These are phyloP conservation scores for Salvia miltiorrhiza DNA, from an alignment of 257 asterid species.

Conservation along the genomic window DNA sequence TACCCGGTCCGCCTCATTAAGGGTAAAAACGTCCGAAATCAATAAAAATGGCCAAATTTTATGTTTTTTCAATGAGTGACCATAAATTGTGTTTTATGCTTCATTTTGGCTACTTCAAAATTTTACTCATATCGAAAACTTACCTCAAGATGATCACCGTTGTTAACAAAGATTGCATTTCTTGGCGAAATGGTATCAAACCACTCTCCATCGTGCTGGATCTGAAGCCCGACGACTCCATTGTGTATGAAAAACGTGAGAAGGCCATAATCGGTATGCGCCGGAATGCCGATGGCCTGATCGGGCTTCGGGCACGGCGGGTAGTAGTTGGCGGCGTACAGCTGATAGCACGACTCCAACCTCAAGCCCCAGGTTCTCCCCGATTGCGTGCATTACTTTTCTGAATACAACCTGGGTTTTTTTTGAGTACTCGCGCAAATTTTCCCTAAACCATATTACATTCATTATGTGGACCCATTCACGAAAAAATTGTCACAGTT, in stretches of 20 bases:
- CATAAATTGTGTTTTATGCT: no score
- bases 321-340: slow-evolving; percentile 24
- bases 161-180: not conserved
- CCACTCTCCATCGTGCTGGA: slow-evolving; percentile 3
- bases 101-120: no score
- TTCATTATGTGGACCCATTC: no score
- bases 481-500: no score
- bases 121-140: no score
- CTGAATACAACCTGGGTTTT: slow-evolving; percentile 22
- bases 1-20: no score
- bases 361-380: slow-evolving; percentile 36
- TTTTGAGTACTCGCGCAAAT: slow-evolving; percentile 25
- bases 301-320: slow-evolving; percentile 56
- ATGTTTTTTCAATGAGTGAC: no score
- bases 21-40: no score
- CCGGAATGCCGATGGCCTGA: slow-evolving; percentile 49
- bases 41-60: no score
- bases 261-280: slow-evolving; percentile 42
- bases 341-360: slow-evolving; percentile 39
- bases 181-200: not conserved
- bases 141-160: slow-evolving; percentile 47
- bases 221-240: slow-evolving; percentile 5
- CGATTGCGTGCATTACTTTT: slow-evolving; percentile 28
- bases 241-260: slow-evolving; percentile 8
- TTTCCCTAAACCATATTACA: slow-evolving; percentile 18